Percentiles rank a stretch among this genome's conserved stretches.
These are phyloP conservation scores for Xanthoconium separans DNA, from an alignment of 1,284 basidiomycete genomes.

Conservation along the genomic window DNA sequence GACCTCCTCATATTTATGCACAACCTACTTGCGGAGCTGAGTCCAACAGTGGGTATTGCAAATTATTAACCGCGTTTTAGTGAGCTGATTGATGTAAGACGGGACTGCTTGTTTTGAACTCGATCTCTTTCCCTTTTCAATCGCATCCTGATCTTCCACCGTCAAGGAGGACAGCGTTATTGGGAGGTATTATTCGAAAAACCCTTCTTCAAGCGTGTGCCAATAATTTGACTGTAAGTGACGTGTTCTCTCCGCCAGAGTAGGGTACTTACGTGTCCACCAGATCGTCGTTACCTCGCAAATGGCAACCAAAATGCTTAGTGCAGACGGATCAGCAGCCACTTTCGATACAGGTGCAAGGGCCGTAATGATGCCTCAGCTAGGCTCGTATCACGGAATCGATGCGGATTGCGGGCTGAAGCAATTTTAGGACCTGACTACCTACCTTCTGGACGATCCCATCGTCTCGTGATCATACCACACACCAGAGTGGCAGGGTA, in stretches of 20 bases:
- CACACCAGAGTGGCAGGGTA: conserved; percentile 31
- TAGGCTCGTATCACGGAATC: conserved; percentile 41
- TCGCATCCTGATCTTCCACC: conserved; percentile 37
- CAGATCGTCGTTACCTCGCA: conserved; percentile 69
- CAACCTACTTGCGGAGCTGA: conserved; percentile 45
- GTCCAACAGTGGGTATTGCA: conserved; percentile 44
- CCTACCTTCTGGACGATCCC: conserved; percentile 36
- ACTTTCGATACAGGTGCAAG: conserved; percentile 62
- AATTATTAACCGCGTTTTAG: conserved; percentile 12
- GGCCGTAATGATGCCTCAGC: conserved; percentile 62
- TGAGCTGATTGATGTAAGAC: conserved; percentile 35
- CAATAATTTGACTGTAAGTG: conserved; percentile 51
- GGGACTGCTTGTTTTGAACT: conserved; percentile 61
- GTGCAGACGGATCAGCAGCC: conserved; percentile 57
- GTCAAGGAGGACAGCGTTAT: conserved; percentile 40
- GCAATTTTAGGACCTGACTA: conserved; percentile 31
- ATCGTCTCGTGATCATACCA: conserved; percentile 31
- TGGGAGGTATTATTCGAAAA: conserved; percentile 51
- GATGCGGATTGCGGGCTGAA: conserved; percentile 8
- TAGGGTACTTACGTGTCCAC: conserved; percentile 3
- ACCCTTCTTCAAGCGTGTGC: conserved; percentile 49
- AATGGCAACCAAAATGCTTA: conserved; percentile 63
- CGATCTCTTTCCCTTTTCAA: conserved; percentile 67
- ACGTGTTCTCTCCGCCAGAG: not conserved
- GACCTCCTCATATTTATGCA: conserved; percentile 61